phyloP scores from a whole-genome alignment of 108 stramenopile genomes.

The Seminavis robusta region DNA sequence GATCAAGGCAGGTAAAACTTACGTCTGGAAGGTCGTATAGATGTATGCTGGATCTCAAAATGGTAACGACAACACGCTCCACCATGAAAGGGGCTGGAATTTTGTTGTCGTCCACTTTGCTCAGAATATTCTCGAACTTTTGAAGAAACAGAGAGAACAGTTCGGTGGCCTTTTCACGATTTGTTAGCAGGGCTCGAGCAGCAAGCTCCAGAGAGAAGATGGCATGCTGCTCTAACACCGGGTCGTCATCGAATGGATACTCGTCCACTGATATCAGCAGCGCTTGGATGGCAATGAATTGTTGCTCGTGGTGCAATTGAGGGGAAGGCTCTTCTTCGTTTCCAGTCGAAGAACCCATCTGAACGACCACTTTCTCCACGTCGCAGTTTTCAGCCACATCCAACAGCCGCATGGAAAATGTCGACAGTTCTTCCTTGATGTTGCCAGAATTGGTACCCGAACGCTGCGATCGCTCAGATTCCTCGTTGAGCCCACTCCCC shows the following conservation, averaged over 20 bases:
- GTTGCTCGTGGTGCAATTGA: conserved; percentile 44
- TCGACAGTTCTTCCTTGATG: conserved; percentile 22
- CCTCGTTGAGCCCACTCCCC: conserved; percentile 4
- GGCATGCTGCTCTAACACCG: conserved; percentile 65
- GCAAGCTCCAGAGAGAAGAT: conserved; percentile 74
- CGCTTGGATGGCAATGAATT: no score
- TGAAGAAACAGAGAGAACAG: conserved; percentile 59
- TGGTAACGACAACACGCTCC: conserved; percentile 70
- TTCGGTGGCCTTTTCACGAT: conserved; percentile 48
- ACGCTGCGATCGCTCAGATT: no score
- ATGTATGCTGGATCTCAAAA: conserved; percentile 71
- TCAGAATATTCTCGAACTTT: conserved; percentile 50
- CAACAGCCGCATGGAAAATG: conserved; percentile 38
- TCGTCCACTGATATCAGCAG: conserved; percentile 50
- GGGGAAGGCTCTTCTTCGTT: conserved; percentile 30
- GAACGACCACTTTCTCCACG: conserved; percentile 63
- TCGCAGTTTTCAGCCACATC: conserved; percentile 40
- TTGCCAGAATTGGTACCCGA: no score
- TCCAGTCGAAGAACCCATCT: conserved; percentile 21
- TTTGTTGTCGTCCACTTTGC: conserved; percentile 6
- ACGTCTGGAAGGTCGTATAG: conserved; percentile 56
- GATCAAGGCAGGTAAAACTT: conserved; percentile 7
- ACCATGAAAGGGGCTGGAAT: conserved; percentile 56
- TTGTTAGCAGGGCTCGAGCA: conserved; percentile 58
- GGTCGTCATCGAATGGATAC: conserved; percentile 46